Evolutionary conservation across 768 basidiomycete genomes (phyloP).

Genomic region (Galerina sulciceps): DNA sequence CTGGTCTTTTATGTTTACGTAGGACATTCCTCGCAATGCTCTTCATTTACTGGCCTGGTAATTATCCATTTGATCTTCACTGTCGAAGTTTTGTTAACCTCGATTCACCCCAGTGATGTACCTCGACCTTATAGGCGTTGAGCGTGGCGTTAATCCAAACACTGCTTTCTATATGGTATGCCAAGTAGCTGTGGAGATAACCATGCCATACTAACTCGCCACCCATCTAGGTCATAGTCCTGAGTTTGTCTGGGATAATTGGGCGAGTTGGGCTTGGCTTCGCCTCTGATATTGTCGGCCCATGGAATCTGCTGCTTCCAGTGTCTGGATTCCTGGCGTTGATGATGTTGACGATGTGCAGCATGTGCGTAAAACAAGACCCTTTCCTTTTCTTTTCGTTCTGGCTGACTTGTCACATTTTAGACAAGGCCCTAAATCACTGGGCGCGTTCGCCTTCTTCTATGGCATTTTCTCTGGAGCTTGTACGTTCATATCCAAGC

Average conservation of each 20-base stretch:
- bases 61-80: conserved; percentile 1
- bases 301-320: conserved; percentile 41
- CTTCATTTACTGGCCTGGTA: conserved; percentile 42
- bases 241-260: conserved; percentile 37
- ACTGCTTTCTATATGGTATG: conserved; percentile 54
- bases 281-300: conserved; percentile 39
- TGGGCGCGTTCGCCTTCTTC: conserved; percentile 44
- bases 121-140: conserved; percentile 51
- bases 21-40: conserved; percentile 24
- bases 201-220: conserved; percentile 16
- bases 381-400: not conserved
- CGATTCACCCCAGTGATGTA: conserved; percentile 45
- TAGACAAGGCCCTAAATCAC: conserved; percentile 38
- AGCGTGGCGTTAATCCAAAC: conserved; percentile 42
- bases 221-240: conserved; percentile 36
- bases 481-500: conserved; percentile 31
- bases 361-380: conserved; percentile 33
- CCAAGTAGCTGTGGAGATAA: not conserved
- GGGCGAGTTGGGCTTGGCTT: conserved; percentile 39
- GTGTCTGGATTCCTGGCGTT: conserved; percentile 37
- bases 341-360: conserved; percentile 43
- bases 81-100: not conserved
- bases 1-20: not conserved
- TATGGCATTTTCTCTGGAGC: conserved; percentile 56
- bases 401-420: not conserved